These are phyloP conservation scores for Apophysomyces ossiformis DNA, from an alignment of 371 early-diverging fungal genomes.

Conservation along the genomic window DNA sequence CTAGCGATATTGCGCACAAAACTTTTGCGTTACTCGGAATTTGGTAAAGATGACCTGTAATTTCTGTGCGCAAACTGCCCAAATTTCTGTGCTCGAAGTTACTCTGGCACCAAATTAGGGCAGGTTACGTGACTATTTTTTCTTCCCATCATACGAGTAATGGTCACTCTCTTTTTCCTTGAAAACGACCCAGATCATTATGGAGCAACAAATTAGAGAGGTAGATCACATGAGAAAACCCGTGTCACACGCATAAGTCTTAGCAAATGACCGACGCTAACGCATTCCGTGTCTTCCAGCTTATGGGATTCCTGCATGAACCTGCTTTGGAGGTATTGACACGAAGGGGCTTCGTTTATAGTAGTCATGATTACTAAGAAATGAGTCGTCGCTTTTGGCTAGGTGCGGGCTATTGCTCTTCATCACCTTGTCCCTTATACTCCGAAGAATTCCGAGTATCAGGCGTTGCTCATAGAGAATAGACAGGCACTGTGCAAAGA, in stretches of 20 bases:
- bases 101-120: neutral
- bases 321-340: conserved; percentile 63
- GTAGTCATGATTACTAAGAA: neutral
- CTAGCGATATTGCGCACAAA: too few relatives aligned
- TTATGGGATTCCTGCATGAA: conserved; percentile 67
- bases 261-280: conserved; percentile 2
- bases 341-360: too few relatives aligned
- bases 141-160: conserved; percentile 2
- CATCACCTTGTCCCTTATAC: conserved; percentile 82
- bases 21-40: too few relatives aligned
- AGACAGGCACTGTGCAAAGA: conserved; percentile 65
- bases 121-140: neutral
- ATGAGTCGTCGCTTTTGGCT: conserved; percentile 1
- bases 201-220: conserved; percentile 32
- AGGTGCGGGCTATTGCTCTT: conserved; percentile 82
- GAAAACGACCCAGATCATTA: conserved; percentile 3
- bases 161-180: neutral
- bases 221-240: conserved; percentile 8
- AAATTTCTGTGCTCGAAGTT: neutral
- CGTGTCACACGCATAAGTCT: neutral
- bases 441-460: conserved; percentile 62
- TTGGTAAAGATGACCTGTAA: too few relatives aligned
- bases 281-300: conserved; percentile 26
- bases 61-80: neutral
- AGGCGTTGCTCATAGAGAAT: conserved; percentile 64